phyloP scores from a whole-genome alignment of 257 asterid species.

The Leonotis leonurus region DNA sequence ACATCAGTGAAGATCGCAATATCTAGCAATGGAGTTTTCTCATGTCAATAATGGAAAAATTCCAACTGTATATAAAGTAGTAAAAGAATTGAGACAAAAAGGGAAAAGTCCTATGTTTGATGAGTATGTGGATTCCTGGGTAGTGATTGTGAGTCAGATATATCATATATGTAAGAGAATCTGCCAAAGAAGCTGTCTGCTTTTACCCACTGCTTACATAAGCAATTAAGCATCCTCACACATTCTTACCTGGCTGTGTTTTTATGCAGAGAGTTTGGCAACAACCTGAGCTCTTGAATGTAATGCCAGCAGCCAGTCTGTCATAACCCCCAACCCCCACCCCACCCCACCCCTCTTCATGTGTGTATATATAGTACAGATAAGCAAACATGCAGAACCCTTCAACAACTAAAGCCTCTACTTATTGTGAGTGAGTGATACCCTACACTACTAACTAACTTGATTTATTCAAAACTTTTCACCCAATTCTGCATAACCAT shows the following conservation, averaged over 20 bases:
- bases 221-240: slow-evolving; percentile 11
- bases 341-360: slow-evolving; percentile 15
- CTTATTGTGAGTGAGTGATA: background rate
- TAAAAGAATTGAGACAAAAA: background rate
- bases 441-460: background rate
- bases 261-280: slow-evolving; percentile 9
- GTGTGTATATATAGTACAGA: slow-evolving; percentile 17
- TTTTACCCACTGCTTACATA: slow-evolving; percentile 26
- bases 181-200: slow-evolving; percentile 18
- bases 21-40: background rate
- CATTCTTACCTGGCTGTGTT: slow-evolving; percentile 8
- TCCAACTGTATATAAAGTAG: background rate
- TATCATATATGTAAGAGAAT: slow-evolving; percentile 14
- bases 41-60: background rate
- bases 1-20: background rate
- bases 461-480: background rate
- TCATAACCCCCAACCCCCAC: slow-evolving; percentile 12
- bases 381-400: slow-evolving; percentile 18
- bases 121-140: background rate
- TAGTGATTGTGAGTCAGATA: slow-evolving; percentile 8
- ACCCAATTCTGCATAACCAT: slow-evolving; percentile 12
- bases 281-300: slow-evolving; percentile 25
- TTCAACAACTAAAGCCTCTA: background rate
- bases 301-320: too few relatives aligned
- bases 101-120: background rate